These are phyloP conservation scores for Penicillium sp. DNA, from an alignment of 2,329 filamentous ascomycete genomes.

Conservation along the genomic window DNA sequence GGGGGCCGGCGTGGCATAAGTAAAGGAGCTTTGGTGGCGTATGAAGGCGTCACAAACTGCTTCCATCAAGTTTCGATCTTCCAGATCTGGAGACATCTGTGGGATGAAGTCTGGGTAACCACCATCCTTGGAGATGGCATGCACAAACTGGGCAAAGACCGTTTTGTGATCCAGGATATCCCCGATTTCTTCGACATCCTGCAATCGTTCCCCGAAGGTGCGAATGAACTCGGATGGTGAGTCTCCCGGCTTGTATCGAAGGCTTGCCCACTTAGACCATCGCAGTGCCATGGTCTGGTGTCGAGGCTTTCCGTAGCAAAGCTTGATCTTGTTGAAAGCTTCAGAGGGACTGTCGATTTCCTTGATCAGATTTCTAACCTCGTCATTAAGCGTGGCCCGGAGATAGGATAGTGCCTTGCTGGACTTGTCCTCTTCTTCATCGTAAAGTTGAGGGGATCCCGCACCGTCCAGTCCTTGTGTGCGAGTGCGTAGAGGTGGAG, in stretches of 20 bases:
- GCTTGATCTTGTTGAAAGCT: constrained; percentile 1
- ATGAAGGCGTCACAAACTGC: not conserved
- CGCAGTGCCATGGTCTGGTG: not conserved
- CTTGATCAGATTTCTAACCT: not conserved
- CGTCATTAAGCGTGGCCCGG: not conserved
- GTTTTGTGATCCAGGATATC: not conserved
- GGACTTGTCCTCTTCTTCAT: not conserved
- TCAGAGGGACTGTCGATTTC: not conserved
- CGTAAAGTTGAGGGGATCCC: not conserved
- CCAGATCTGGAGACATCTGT: not conserved
- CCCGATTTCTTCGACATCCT: constrained; percentile 3
- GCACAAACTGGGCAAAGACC: constrained; percentile 2
- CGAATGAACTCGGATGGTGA: not conserved
- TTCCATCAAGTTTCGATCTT: constrained; percentile 1
- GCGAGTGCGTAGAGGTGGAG: too few species aligned
- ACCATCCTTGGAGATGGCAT: not conserved
- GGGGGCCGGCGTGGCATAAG: too few species aligned
- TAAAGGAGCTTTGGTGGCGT: not conserved
- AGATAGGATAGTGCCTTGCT: not conserved
- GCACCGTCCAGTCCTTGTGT: not conserved
- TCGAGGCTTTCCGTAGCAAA: constrained; percentile 5
- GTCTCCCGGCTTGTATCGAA: not conserved
- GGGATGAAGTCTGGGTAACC: not conserved
- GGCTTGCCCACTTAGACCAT: not conserved
- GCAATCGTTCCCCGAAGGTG: not conserved